Base-by-base conservation (phyloP, 768 basidiomycete species). In the Suillus spraguei region DNA sequence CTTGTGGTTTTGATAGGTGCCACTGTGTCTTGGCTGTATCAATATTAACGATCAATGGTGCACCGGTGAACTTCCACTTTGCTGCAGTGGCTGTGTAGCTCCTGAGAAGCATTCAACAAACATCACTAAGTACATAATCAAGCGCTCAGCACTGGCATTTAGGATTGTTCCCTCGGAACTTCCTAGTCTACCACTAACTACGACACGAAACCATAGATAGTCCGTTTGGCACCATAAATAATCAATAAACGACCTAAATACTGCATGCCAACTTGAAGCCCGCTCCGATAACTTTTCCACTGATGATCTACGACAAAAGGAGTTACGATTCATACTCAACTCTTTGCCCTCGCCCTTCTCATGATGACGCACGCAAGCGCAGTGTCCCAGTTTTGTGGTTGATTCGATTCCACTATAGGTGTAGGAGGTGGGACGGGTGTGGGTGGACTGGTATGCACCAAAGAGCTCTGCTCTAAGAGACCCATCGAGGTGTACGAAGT, bases 401-500 rank as follows among this genome's bases (percentile, higher is more conserved):
- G 68, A 5, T 64, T 60, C 7, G 62, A 42, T 44, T 60, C 60
- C 17, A 20, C 5, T 33, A 9, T 14, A 17, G 42, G 53, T 32
- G 54, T 24, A 41, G 59, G 54, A 5, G 67, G 46, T 46, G 71
- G 64, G 59, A 60, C 60, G 1, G 65, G 58, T 49, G 71, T 67
- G 35, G 55, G 47, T n/a, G 71, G 64, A 59, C 24, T 10, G 24
- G 24, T 58, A 41, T 58, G 17, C 17, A 24, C 24, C 1, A 66
- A 70, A 32, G 72, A 64, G 33, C 72, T 78, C 66, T 86, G 84
- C 68, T 86, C 84, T 59, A 86, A 76, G 38, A 82, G 72, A 36
- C 76, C 76, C 74, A 87, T 76, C 8, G 81, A 76, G 10, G 82
- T 80, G 55, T 81, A 85, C 5, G 71, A 75, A 3, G 84, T 83